These are phyloP conservation scores for Lasiodiplodia theobromae DNA, from an alignment of 2,329 filamentous ascomycete species.

Conservation along the genomic window DNA sequence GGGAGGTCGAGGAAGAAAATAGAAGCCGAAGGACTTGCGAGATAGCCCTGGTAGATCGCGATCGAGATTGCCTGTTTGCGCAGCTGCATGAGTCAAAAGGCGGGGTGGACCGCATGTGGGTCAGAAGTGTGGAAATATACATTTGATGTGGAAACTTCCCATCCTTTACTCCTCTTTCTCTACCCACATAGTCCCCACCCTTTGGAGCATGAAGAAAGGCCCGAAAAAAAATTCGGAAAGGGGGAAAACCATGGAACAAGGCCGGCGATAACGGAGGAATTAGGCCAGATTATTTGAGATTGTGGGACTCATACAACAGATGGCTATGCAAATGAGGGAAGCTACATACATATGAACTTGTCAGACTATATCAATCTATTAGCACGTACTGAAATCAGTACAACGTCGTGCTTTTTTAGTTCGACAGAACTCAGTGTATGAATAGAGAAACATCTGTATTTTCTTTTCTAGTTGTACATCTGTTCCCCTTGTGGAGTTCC, in stretches of 20 bases:
- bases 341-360: neutral
- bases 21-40: neutral
- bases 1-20: conserved; percentile 14
- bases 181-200: neutral
- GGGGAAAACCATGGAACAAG: neutral
- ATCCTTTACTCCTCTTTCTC: neutral
- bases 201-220: neutral
- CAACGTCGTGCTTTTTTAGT: too few relatives aligned
- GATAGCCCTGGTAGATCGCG: neutral
- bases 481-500: neutral
- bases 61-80: neutral
- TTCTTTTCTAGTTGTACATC: neutral
- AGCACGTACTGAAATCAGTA: too few relatives aligned
- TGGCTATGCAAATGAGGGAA: neutral
- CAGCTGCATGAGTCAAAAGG: neutral
- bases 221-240: neutral
- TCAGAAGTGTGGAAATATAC: neutral
- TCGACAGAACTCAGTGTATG: neutral
- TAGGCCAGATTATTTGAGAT: neutral
- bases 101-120: neutral
- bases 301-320: neutral
- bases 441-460: neutral
- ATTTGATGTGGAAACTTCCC: neutral
- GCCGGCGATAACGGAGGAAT: neutral
- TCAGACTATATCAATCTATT: too few relatives aligned